phyloP scores from a whole-genome alignment of 805 yeast genomes.

The Diddensiella santjacobensis region DNA sequence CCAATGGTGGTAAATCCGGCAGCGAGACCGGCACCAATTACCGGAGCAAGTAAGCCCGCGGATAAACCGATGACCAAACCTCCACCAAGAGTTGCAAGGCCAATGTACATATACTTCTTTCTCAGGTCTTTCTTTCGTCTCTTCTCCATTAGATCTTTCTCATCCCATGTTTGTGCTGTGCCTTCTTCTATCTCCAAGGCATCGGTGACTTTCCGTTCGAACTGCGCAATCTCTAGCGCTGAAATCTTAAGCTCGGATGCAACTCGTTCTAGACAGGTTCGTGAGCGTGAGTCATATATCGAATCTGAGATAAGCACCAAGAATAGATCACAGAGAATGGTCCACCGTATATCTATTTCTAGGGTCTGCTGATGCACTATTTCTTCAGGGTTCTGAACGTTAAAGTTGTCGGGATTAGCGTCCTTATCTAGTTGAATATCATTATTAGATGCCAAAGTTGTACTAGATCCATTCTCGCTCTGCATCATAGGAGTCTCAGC shows the following conservation, averaged over 20 bases:
- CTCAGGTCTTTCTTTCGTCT: slow-evolving; percentile 65
- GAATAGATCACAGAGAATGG: slow-evolving; percentile 86
- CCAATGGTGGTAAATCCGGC: slow-evolving; percentile 96
- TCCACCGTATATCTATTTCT: slow-evolving; percentile 85
- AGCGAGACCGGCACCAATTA: slow-evolving; percentile 96
- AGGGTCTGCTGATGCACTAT: slow-evolving; percentile 31
- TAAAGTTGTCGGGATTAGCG: slow-evolving; percentile 11
- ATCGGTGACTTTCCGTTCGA: slow-evolving; percentile 87
- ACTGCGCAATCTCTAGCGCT: slow-evolving; percentile 72
- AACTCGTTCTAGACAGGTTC: slow-evolving; percentile 69
- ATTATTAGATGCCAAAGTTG: slow-evolving; percentile 7
- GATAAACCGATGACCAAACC: slow-evolving; percentile 90
- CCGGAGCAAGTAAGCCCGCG: slow-evolving; percentile 95
- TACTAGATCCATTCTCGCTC: slow-evolving; percentile 24
- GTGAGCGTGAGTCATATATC: slow-evolving; percentile 82
- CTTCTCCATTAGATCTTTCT: slow-evolving; percentile 58
- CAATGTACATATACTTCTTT: slow-evolving; percentile 78
- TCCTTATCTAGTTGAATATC: neutral
- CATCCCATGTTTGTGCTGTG: slow-evolving; percentile 75
- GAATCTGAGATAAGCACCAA: slow-evolving; percentile 77
- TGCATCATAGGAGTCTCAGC: slow-evolving; percentile 11
- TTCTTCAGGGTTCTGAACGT: slow-evolving; percentile 23
- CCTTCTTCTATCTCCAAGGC: slow-evolving; percentile 84
- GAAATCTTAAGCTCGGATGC: slow-evolving; percentile 58
- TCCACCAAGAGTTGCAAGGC: slow-evolving; percentile 95